Evolutionary conservation across 495 filamentous ascomycete species (phyloP).

Genomic region (Lasiosphaeris hirsuta): DNA sequence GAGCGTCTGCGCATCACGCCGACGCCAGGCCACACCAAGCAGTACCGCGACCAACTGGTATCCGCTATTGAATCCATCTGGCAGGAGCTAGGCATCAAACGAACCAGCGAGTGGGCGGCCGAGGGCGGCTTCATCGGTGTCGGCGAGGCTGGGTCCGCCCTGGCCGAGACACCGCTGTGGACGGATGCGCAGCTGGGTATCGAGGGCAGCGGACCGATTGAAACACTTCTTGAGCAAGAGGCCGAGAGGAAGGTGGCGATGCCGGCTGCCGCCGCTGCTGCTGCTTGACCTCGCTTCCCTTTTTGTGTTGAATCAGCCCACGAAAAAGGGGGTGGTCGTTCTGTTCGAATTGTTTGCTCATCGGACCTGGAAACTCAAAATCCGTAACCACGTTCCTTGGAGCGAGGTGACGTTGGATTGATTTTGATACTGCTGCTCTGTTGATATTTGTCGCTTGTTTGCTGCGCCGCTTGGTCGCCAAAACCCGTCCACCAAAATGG

Average conservation of each 20-base stretch:
- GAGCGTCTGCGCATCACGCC: constrained; percentile 94
- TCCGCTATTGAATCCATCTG: constrained; percentile 82
- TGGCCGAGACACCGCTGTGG: constrained; percentile 66
- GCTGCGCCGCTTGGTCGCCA: neutral
- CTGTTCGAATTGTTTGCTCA: no score
- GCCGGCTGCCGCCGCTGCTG: constrained; percentile 19
- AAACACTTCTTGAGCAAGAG: constrained; percentile 26
- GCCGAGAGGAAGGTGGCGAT: constrained; percentile 11
- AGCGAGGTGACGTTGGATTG: neutral
- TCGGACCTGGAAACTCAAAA: neutral
- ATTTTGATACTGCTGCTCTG: neutral
- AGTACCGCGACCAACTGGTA: constrained; percentile 82
- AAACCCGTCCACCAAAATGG: neutral
- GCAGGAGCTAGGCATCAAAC: constrained; percentile 82
- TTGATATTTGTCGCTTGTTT: neutral
- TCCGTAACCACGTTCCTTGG: constrained; percentile 5
- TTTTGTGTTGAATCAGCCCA: neutral
- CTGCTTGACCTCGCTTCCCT: neutral
- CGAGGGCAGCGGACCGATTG: constrained; percentile 33
- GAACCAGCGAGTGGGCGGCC: constrained; percentile 84
- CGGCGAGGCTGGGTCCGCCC: constrained; percentile 60
- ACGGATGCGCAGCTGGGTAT: constrained; percentile 81
- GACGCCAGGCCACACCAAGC: constrained; percentile 82
- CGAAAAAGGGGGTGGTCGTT: constrained; percentile 15
- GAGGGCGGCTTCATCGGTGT: constrained; percentile 93